Conservation (phyloP, 2,329 filamentous ascomycete species). For the Fusarium temperatum region DNA sequence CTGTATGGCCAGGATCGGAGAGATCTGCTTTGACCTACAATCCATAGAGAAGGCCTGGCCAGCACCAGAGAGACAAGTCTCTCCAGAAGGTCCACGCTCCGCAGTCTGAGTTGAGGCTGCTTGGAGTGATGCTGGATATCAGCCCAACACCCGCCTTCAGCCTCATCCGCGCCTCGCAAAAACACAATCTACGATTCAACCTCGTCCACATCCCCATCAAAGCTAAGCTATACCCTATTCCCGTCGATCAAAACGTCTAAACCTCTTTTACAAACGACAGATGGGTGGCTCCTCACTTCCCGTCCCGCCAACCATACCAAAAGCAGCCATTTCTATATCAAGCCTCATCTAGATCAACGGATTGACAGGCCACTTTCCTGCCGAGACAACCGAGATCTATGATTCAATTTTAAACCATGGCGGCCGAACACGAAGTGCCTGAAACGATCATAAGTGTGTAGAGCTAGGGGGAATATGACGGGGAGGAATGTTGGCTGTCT, state of each 20-base stretch:
- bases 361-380: neutral
- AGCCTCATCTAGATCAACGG: neutral
- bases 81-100: neutral
- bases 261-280: neutral
- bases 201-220: neutral
- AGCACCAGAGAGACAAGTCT: neutral
- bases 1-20: neutral
- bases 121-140: neutral
- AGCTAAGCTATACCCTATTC: neutral
- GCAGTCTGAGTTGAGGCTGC: neutral
- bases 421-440: neutral
- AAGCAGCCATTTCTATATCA: neutral
- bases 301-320: neutral
- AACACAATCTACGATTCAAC: neutral
- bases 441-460: neutral
- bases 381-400: neutral
- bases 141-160: neutral
- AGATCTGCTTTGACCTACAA: neutral
- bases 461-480: neutral
- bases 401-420: neutral
- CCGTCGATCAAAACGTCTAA: too few species aligned
- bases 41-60: neutral
- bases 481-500: constrained; percentile 15
- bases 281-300: neutral
- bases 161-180: neutral